Evolutionary conservation across 2,329 filamentous ascomycete species (phyloP).

Genomic region (Teratosphaeria nubilosa): DNA sequence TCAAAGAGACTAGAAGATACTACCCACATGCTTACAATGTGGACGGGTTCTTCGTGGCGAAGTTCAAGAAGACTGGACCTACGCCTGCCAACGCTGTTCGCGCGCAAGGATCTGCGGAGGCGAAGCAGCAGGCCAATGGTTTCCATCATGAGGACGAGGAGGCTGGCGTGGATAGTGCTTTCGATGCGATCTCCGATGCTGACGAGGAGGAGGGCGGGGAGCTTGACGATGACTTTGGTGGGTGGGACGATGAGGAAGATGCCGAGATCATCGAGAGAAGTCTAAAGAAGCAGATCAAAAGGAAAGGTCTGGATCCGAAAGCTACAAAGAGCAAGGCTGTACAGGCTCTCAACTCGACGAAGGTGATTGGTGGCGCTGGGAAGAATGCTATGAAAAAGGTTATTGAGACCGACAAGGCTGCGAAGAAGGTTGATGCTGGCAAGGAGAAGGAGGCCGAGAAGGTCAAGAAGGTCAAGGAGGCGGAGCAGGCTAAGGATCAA

Average conservation of each 20-base stretch:
- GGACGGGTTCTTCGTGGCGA: constrained; percentile 96
- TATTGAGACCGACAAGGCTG: neutral
- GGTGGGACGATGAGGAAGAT: constrained; percentile 43
- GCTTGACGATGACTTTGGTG: constrained; percentile 35
- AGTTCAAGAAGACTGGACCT: constrained; percentile 85
- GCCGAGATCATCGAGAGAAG: constrained; percentile 37
- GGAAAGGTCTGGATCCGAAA: constrained; percentile 40
- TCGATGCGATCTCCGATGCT: constrained; percentile 45
- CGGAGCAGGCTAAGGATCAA: neutral
- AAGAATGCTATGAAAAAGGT: neutral
- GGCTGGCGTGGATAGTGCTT: constrained; percentile 45
- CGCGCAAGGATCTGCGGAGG: constrained; percentile 26
- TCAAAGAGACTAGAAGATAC: constrained; percentile 75
- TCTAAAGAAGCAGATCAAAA: constrained; percentile 32
- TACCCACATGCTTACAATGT: constrained; percentile 92
- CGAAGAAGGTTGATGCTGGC: neutral
- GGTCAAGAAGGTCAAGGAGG: neutral
- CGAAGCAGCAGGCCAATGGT: constrained; percentile 19
- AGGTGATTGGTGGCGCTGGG: neutral
- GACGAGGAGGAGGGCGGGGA: constrained; percentile 37
- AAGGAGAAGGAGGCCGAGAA: neutral
- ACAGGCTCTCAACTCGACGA: constrained; percentile 2
- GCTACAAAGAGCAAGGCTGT: constrained; percentile 19
- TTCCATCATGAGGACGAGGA: constrained; percentile 24
- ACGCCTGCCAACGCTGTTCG: constrained; percentile 52